phyloP scores from a whole-genome alignment of 441 rosid species.

The Hura crepitans region DNA sequence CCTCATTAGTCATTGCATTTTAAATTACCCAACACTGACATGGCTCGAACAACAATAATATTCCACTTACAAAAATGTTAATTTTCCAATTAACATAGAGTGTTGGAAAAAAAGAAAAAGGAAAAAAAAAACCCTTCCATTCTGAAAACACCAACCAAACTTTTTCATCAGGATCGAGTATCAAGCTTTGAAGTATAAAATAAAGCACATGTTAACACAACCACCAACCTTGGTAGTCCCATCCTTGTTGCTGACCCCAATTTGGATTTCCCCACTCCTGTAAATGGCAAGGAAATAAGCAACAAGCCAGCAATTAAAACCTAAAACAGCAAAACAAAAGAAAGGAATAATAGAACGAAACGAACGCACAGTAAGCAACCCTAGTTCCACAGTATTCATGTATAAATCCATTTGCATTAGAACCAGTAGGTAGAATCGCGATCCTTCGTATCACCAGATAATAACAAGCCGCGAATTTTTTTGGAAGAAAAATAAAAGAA shows the following conservation, averaged over 20 bases:
- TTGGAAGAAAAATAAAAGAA: not conserved
- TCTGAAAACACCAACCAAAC: not conserved
- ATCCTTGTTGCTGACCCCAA: conserved; percentile 66
- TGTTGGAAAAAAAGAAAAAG: not conserved
- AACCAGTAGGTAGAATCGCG: conserved; percentile 7
- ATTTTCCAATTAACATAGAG: not conserved
- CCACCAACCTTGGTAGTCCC: conserved; percentile 45
- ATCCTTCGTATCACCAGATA: not conserved
- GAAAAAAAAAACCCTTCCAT: too few species aligned
- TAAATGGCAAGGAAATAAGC: conserved; percentile 7
- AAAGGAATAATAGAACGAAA: not conserved
- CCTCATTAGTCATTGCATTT: not conserved
- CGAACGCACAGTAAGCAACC: not conserved
- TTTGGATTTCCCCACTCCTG: conserved; percentile 75
- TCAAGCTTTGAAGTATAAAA: conserved; percentile 9
- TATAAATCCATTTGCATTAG: not conserved
- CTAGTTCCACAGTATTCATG: not conserved
- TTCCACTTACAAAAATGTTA: not conserved
- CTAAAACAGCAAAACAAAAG: not conserved
- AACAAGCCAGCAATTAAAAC: not conserved
- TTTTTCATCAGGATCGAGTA: not conserved
- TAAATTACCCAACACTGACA: not conserved
- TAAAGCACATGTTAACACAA: not conserved
- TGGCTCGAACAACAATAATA: too few species aligned
- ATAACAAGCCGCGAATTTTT: not conserved